These are phyloP conservation scores for Aspergillus bertholletiae DNA, from an alignment of 495 filamentous ascomycete species.

Conservation along the genomic window DNA sequence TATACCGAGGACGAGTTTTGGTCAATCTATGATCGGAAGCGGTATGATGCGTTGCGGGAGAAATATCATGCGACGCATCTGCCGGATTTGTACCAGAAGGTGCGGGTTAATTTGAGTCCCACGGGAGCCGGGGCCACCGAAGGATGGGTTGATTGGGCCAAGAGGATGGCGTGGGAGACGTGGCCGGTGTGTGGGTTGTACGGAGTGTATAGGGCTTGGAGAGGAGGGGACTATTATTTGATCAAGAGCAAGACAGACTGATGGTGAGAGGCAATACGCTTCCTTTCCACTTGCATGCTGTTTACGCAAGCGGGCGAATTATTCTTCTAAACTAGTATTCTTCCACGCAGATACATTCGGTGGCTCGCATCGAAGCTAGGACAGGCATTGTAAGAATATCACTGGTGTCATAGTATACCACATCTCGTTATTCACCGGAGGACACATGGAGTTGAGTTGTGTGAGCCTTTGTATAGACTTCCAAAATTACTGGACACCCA, in stretches of 20 bases:
- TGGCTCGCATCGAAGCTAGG: background rate
- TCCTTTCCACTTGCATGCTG: background rate
- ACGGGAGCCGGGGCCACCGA: background rate
- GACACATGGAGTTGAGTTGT: too few species aligned
- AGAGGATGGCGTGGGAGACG: constrained; percentile 16
- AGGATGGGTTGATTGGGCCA: constrained; percentile 8
- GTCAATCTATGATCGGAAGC: constrained; percentile 44
- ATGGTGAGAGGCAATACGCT: background rate
- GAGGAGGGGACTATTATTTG: constrained; percentile 21
- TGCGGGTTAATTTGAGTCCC: constrained; percentile 27
- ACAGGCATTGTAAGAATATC: background rate
- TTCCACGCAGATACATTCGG: background rate
- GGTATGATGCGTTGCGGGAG: constrained; percentile 44
- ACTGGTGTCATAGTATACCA: background rate
- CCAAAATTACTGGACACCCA: constrained; percentile 37
- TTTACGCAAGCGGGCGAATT: background rate
- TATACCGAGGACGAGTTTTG: constrained; percentile 55
- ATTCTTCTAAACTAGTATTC: background rate
- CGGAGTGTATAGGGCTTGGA: constrained; percentile 21
- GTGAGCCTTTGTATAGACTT: too few species aligned
- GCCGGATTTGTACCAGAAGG: constrained; percentile 52
- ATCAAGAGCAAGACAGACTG: background rate
- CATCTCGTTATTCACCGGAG: too few species aligned
- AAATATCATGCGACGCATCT: constrained; percentile 49
- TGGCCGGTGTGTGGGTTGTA: constrained; percentile 25